phyloP scores from a whole-genome alignment of 768 basidiomycete species.

The Mrakia hoshinonis region DNA sequence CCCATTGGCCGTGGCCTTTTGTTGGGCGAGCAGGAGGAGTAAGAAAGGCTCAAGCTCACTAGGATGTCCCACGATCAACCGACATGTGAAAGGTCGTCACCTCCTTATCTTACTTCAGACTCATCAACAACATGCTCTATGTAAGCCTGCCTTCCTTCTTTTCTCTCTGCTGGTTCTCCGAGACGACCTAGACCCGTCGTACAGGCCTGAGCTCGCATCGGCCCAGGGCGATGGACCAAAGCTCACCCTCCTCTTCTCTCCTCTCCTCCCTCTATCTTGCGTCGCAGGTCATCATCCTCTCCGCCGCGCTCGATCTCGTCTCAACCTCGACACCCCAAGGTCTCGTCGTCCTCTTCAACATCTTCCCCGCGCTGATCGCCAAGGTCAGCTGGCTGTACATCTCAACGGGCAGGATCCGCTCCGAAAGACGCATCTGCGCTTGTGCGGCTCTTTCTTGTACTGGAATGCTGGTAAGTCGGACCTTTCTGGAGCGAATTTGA shows the following conservation, averaged over 20 bases:
- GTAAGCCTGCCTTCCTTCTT: too few relatives aligned
- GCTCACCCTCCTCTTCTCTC: neutral
- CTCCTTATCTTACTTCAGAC: slow-evolving; percentile 20
- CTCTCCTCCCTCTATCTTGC: neutral
- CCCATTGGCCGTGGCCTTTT: too few relatives aligned
- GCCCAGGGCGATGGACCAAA: too few relatives aligned
- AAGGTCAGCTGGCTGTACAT: slow-evolving; percentile 91
- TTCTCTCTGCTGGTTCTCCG: too few relatives aligned
- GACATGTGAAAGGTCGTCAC: slow-evolving; percentile 8
- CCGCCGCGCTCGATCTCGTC: slow-evolving; percentile 88
- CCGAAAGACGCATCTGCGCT: slow-evolving; percentile 60
- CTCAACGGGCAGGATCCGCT: slow-evolving; percentile 74
- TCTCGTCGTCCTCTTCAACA: slow-evolving; percentile 90
- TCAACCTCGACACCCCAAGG: slow-evolving; percentile 88
- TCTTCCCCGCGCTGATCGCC: slow-evolving; percentile 50
- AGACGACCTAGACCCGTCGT: too few relatives aligned
- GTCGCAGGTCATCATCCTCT: slow-evolving; percentile 95
- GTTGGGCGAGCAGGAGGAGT: neutral
- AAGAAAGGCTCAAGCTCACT: neutral
- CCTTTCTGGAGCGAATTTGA: too few relatives aligned
- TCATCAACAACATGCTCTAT: slow-evolving; percentile 25
- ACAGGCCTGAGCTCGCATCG: too few relatives aligned
- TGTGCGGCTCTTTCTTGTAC: slow-evolving; percentile 66
- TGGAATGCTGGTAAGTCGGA: slow-evolving; percentile 72
- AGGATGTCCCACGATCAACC: neutral